Evolutionary conservation across 148 eudicot species (phyloP), one percentile per base, ranked within the genome.

Genomic region (Spergularia marina): DNA sequence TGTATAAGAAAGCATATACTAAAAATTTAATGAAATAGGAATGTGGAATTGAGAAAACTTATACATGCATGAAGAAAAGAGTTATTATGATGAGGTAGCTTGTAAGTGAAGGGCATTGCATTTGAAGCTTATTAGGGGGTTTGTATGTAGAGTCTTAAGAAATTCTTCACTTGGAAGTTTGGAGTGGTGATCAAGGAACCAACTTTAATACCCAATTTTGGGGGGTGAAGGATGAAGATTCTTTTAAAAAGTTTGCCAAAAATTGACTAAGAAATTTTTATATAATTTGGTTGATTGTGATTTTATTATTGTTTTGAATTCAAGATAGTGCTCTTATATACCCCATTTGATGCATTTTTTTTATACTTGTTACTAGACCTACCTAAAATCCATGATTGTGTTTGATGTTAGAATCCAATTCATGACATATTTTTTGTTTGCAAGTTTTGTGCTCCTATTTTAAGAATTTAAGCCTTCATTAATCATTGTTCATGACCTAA

Each of bases 171-270:
- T 57, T 72, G 10, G 20, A 52, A 49, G 66, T 21, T 65, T 81
- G 77, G 83, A 81, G 79, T 81, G 80, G 80, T 76, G 34, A 81
- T 52, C 80, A 81, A 81, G 83, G 83, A 81, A 81, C 77, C 12
- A 51, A 69, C 78, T 70, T 70, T 80, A 75, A 47, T 34, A 58
- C 83, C 60, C 56, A 76, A 62, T 80, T 75, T 80, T 7, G 34
- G 74, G 75, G 72, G 69, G 75, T 21, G 58, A 58, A 76, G 68
- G 53, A 70, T 65, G 75, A 54, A 52, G 62, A 36, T 71, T 80
- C 75, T 54, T 62, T 44, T 25, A 40, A 30, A 56, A 39, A 13
- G 10, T 65, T 53, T 59, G 62, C 39, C 49, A 72, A n/a, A 36
- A 6, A 6, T 65, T 53, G 58, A 51, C 15, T 40, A 17, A 54